Base-by-base conservation (phyloP, 2,329 filamentous ascomycete species). In the Penicillium sp. region DNA sequence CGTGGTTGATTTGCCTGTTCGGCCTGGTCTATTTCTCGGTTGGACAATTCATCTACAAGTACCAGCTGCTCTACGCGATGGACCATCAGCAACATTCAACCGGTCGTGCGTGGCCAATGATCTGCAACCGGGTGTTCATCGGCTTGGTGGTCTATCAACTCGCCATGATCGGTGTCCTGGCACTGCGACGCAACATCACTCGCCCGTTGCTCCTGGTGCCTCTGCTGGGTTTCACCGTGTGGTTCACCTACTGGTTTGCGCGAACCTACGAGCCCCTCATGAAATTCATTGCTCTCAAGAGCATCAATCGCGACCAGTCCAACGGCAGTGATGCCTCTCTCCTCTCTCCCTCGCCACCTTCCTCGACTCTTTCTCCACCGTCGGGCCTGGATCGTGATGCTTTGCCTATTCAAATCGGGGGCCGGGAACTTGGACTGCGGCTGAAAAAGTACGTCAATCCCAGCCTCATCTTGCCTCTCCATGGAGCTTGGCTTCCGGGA, bases 1-100 rank as follows among this genome's bases (percentile, higher is more conserved):
- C 89, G 0, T 93, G 82, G 68, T 73, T 84, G 36, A 84, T 96
- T 9, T 76, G 95, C 11, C 71, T 89, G 7, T 81, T 90, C 32
- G 92, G 70, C 3, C 69, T 90, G 32, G 70, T 86, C 9, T 98
- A 69, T 38, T 70, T 71, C 43, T 55, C 57, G 1, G 54, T 69
- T 28, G 66, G 65, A 9, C 55, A 61, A 15, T 65, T 64, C 34
- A 67, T 68, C 60, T 77, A 63, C 48, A 64, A 65, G 41, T 98
- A 98, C 66, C 93, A 98, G 69, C 73, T 98, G 3, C 74, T 98
- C 3, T 98, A 98, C 62, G 88, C 92, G 20, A 98, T 98, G 92
- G 89, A 96, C 55, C 90, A 96, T 61, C 85, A 87, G 11, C 55
- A 64, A 37, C 54, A 65, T 46, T 60, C 62, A 8, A 96, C 90